Conservation (phyloP, 371 early-diverging fungal genomes). For the Circinella umbellata region DNA sequence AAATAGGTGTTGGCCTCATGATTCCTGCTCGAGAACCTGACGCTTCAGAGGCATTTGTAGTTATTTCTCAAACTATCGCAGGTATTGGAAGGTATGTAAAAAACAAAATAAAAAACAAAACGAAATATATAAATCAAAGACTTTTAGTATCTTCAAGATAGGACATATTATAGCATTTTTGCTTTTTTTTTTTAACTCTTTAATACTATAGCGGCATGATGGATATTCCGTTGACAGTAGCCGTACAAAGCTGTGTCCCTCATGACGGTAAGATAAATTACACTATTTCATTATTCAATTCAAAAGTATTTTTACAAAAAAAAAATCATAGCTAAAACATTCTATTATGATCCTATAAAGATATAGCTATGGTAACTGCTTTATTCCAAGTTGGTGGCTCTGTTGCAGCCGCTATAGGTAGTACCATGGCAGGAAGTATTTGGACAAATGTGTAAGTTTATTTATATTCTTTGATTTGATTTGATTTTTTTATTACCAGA, state of each 20-base stretch:
- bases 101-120: no score
- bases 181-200: neutral
- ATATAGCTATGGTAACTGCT: conserved; percentile 44
- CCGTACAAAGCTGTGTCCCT: conserved; percentile 46
- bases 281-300: no score
- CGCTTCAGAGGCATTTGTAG: conserved; percentile 36
- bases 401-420: conserved; percentile 38
- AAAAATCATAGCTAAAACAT: neutral
- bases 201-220: conserved; percentile 27
- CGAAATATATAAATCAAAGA: no score
- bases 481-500: neutral
- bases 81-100: conserved; percentile 29
- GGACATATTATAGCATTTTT: neutral
- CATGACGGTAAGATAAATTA: conserved; percentile 25
- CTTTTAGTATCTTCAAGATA: neutral
- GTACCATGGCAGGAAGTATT: conserved; percentile 40
- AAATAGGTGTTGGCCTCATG: conserved; percentile 22
- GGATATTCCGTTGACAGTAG: conserved; percentile 36
- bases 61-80: conserved; percentile 43
- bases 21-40: conserved; percentile 46
- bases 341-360: conserved; percentile 10
- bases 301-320: no score
- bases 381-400: conserved; percentile 41
- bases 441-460: conserved; percentile 29
- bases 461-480: no score